phyloP scores from a whole-genome alignment of 2,329 filamentous ascomycete genomes.

The Arthrobotrys conoides region DNA sequence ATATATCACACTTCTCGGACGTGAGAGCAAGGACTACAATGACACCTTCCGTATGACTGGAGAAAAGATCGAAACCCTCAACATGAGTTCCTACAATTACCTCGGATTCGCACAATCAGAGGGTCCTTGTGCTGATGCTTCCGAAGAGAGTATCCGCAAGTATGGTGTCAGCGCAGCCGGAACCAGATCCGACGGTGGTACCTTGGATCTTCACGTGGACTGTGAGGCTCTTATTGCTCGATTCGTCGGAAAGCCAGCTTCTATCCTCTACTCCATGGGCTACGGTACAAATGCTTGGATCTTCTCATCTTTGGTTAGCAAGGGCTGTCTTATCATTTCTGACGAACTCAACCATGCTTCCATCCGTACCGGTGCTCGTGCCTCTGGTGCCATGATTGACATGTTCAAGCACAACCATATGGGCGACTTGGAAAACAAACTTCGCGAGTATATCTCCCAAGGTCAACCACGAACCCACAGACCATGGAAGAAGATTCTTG shows the following conservation, averaged over 20 bases:
- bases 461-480: conserved; percentile 98
- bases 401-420: conserved; percentile 99
- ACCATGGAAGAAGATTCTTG: conserved; percentile 98
- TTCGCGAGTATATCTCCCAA: conserved; percentile 94
- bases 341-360: conserved; percentile 98
- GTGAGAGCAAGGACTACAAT: conserved; percentile 92
- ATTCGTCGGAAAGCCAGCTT: conserved; percentile 93
- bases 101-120: conserved; percentile 98
- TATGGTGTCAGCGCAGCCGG: conserved; percentile 88
- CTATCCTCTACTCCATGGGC: conserved; percentile 99
- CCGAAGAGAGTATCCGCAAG: conserved; percentile 85
- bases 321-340: conserved; percentile 93
- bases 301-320: conserved; percentile 91
- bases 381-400: conserved; percentile 93
- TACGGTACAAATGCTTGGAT: conserved; percentile 95
- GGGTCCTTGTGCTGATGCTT: conserved; percentile 92
- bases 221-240: conserved; percentile 89
- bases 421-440: conserved; percentile 83
- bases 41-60: conserved; percentile 89
- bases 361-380: conserved; percentile 92
- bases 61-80: conserved; percentile 92
- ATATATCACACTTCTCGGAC: conserved; percentile 92
- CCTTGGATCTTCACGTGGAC: conserved; percentile 86
- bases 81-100: conserved; percentile 99
- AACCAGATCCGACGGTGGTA: conserved; percentile 85